These are phyloP conservation scores for Blastocystis sp. DNA, from an alignment of 352 stramenopile genomes.

Conservation along the genomic window DNA sequence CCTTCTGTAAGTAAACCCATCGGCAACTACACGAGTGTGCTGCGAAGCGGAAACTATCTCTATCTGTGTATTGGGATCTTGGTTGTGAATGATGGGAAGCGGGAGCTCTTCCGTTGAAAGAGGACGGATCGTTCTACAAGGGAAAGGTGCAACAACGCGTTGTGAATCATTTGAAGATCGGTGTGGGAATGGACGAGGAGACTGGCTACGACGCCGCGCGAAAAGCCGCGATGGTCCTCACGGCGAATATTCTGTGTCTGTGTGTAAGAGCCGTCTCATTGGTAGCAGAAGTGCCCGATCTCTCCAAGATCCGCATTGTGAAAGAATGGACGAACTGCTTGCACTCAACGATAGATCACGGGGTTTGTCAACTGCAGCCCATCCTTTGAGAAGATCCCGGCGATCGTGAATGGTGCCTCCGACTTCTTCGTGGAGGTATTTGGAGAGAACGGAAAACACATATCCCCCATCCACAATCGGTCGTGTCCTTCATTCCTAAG, in stretches of 20 bases:
- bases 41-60: conserved; percentile 17
- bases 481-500: neutral
- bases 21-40: conserved; percentile 15
- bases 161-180: neutral
- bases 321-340: neutral
- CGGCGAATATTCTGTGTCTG: conserved; percentile 40
- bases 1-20: conserved; percentile 21
- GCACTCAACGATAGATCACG: neutral
- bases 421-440: conserved; percentile 50
- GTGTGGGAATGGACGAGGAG: neutral
- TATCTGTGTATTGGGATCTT: neutral
- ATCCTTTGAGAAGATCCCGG: conserved; percentile 36
- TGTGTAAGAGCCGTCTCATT: neutral
- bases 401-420: conserved; percentile 42
- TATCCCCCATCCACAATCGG: neutral
- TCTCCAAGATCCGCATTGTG: neutral
- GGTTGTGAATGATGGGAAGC: neutral
- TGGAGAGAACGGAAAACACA: conserved; percentile 44
- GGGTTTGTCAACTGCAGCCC: conserved; percentile 39
- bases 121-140: conserved; percentile 34
- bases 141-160: neutral
- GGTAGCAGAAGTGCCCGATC: conserved; percentile 26
- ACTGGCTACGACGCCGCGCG: conserved; percentile 9
- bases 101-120: conserved; percentile 28
- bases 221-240: conserved; percentile 4